Percentiles rank a stretch among this genome's conserved stretches.
These are phyloP conservation scores for Apiotrichum gamsii DNA, from an alignment of 1,284 basidiomycete genomes.

Conservation along the genomic window DNA sequence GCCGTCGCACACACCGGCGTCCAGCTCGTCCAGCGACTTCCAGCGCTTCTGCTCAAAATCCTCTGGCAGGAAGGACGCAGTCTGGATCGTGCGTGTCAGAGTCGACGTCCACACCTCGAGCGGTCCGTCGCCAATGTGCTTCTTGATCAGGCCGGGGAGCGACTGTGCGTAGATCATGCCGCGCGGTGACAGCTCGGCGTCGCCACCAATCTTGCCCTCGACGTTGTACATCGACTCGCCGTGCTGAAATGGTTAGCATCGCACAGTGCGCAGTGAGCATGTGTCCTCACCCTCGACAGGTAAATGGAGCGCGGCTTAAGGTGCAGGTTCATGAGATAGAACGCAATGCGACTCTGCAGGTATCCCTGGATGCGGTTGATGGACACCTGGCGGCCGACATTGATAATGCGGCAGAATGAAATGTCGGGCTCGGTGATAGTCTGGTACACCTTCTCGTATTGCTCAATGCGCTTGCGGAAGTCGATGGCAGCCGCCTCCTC, in stretches of 20 bases:
- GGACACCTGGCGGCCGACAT: slow-evolving; percentile 78
- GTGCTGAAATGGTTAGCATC: slow-evolving; percentile 56
- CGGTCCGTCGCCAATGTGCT: slow-evolving; percentile 83
- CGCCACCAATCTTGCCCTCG: slow-evolving; percentile 94
- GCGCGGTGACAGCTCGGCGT: slow-evolving; percentile 75
- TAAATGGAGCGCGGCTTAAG: slow-evolving; percentile 95
- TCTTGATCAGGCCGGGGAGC: slow-evolving; percentile 77
- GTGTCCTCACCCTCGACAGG: slow-evolving; percentile 70
- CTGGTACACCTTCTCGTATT: slow-evolving; percentile 95
- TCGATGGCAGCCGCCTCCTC: slow-evolving; percentile 80
- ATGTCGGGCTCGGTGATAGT: slow-evolving; percentile 82
- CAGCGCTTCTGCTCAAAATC: slow-evolving; percentile 86
- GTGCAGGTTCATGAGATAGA: slow-evolving; percentile 98
- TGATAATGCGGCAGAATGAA: slow-evolving; percentile 78
- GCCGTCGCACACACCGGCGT: slow-evolving; percentile 97
- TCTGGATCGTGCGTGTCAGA: slow-evolving; percentile 85
- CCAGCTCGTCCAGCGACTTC: slow-evolving; percentile 97
- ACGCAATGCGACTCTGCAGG: slow-evolving; percentile 91
- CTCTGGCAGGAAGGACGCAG: slow-evolving; percentile 63
- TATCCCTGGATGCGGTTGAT: slow-evolving; percentile 85
- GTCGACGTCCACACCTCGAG: slow-evolving; percentile 87
- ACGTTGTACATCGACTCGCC: slow-evolving; percentile 98
- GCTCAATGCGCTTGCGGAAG: slow-evolving; percentile 82
- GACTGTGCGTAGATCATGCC: slow-evolving; percentile 81
- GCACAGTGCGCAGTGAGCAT: too few relatives aligned